Conservation (phyloP, 192 early-diverging fungal genomes). For the Dissophora ornata region DNA sequence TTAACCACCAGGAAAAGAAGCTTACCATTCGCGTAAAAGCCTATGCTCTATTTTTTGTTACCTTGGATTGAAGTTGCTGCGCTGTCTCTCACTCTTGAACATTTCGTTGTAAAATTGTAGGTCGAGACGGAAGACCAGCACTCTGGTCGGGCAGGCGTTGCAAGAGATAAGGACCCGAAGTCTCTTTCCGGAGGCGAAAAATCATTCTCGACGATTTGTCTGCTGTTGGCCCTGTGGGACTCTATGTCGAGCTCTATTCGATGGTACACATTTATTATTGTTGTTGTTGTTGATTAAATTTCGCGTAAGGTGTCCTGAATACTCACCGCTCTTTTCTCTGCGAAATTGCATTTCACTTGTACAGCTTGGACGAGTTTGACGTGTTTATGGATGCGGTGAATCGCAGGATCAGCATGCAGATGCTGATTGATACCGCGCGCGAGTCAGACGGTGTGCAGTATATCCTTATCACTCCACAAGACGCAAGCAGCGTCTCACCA, state of each 20-base stretch:
- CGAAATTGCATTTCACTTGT: too few relatives aligned
- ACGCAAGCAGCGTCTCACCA: constrained; percentile 75
- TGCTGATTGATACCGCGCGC: constrained; percentile 89
- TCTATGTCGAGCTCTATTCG: constrained; percentile 90
- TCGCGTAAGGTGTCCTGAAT: too few relatives aligned
- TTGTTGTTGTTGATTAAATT: too few relatives aligned
- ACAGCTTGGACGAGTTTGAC: constrained; percentile 97
- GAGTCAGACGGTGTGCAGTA: constrained; percentile 82
- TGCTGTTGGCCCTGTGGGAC: constrained; percentile 95
- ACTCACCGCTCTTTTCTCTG: too few relatives aligned
- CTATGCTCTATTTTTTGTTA: not conserved
- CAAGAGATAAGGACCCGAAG: constrained; percentile 82
- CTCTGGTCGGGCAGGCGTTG: constrained; percentile 54
- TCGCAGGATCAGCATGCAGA: constrained; percentile 83
- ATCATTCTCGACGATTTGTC: constrained; percentile 93
- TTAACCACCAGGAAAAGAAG: constrained; percentile 75
- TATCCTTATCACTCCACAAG: constrained; percentile 96
- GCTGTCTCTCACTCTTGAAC: not conserved
- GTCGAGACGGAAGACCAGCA: constrained; percentile 54
- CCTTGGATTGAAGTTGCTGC: not conserved
- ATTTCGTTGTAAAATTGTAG: not conserved
- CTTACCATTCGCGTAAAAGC: constrained; percentile 71
- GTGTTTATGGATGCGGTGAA: constrained; percentile 99
- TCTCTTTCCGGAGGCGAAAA: constrained; percentile 98
- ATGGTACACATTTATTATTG: constrained; percentile 62